A percentile compares a stretch with the other conserved stretches of the same genome.
These are phyloP conservation scores for Zalaria obscura DNA, from an alignment of 2,329 filamentous ascomycete genomes.

Conservation along the genomic window DNA sequence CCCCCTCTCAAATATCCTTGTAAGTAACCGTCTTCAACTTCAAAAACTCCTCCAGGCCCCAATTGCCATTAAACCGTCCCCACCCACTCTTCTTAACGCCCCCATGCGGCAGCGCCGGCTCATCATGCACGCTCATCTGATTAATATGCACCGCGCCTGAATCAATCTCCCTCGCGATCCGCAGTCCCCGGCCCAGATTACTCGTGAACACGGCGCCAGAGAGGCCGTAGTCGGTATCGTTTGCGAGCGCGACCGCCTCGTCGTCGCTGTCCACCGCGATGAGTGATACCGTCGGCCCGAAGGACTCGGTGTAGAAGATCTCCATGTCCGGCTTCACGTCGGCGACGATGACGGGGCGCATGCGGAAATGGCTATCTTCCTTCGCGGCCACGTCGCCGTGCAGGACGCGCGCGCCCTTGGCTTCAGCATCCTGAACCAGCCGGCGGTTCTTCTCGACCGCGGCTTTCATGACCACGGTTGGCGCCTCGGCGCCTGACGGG, in stretches of 20 bases:
- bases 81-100: conserved; percentile 35
- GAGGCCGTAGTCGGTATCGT: conserved; percentile 63
- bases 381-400: conserved; percentile 4
- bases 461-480: conserved; percentile 25
- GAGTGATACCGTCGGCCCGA: conserved; percentile 5
- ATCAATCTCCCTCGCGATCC: conserved; percentile 32
- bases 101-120: conserved; percentile 32
- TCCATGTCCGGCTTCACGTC: conserved; percentile 55
- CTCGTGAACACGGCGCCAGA: conserved; percentile 56
- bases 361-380: conserved; percentile 15
- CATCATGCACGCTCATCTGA: conserved; percentile 31
- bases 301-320: conserved; percentile 56
- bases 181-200: conserved; percentile 37
- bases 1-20: conserved; percentile 8
- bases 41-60: conserved; percentile 33
- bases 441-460: conserved; percentile 35
- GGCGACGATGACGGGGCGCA: conserved; percentile 52
- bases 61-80: conserved; percentile 30
- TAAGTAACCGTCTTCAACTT: conserved; percentile 19
- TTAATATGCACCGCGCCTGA: conserved; percentile 44
- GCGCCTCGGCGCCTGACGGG: conserved; percentile 24
- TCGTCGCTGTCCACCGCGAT: conserved; percentile 7
- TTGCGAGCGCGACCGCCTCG: conserved; percentile 13
- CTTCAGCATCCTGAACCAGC: conserved; percentile 40
- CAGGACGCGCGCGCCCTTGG: conserved; percentile 35